Conservation (phyloP, 805 yeast genomes). For the Saccharomycopsis selenospora region DNA sequence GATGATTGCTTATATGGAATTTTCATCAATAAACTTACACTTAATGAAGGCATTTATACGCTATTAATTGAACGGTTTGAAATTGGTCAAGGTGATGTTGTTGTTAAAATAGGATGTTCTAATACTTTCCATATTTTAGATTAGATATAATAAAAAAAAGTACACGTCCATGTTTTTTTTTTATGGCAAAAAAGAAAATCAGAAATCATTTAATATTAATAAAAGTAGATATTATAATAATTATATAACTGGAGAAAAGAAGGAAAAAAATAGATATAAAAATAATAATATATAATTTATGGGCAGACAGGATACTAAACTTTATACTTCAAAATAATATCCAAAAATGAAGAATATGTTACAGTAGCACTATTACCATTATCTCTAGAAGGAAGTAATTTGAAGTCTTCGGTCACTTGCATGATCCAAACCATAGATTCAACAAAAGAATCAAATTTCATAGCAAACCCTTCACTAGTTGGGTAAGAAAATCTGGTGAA, state of each 20-base stretch:
- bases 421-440: slow-evolving; percentile 11
- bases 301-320: too few species aligned
- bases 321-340: slow-evolving; percentile 12
- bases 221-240: too few species aligned
- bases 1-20: slow-evolving; percentile 38
- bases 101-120: slow-evolving; percentile 35
- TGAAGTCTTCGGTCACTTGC: slow-evolving; percentile 15
- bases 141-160: too few species aligned
- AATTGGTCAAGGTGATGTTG: slow-evolving; percentile 34
- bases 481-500: slow-evolving; percentile 9
- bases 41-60: slow-evolving; percentile 30
- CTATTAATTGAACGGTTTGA: slow-evolving; percentile 45
- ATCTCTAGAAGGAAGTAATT: slow-evolving; percentile 11
- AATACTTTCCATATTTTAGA: neutral
- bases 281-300: too few species aligned
- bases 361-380: slow-evolving; percentile 10
- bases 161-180: neutral
- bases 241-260: too few species aligned
- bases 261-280: too few species aligned
- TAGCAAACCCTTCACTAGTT: slow-evolving; percentile 1
- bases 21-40: slow-evolving; percentile 29
- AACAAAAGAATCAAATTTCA: slow-evolving; percentile 19
- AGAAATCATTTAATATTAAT: too few species aligned
- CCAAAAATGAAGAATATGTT: slow-evolving; percentile 7
- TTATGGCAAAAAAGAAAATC: neutral